Conservation (phyloP, 148 eudicot species). For the Euryodendron excelsum region DNA sequence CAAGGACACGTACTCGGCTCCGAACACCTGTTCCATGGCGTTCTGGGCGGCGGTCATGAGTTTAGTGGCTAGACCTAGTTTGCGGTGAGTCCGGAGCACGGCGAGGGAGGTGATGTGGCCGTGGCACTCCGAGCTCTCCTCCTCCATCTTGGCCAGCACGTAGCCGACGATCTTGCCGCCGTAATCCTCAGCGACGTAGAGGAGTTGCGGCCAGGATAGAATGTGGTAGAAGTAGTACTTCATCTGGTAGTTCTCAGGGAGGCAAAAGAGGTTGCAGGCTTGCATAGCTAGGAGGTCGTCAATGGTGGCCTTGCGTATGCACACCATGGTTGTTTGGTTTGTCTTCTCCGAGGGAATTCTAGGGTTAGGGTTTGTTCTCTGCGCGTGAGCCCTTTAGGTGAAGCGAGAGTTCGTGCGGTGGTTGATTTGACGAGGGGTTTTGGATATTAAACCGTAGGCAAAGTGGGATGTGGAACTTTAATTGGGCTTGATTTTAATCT, state of each 20-base stretch:
- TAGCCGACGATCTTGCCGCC: constrained; percentile 86
- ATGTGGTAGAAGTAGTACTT: constrained; percentile 93
- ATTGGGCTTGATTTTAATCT: too few relatives aligned
- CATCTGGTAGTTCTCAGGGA: constrained; percentile 95
- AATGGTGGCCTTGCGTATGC: constrained; percentile 84
- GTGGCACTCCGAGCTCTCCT: constrained; percentile 82
- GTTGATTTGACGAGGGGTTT: too few relatives aligned
- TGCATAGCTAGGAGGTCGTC: constrained; percentile 87
- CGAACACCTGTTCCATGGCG: constrained; percentile 79
- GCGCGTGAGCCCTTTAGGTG: too few relatives aligned
- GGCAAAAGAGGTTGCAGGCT: constrained; percentile 75
- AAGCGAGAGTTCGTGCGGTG: too few relatives aligned
- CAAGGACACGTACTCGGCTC: constrained; percentile 71
- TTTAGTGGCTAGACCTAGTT: constrained; percentile 82
- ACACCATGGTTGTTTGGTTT: constrained; percentile 65
- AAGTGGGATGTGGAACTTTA: too few relatives aligned
- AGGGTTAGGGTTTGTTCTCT: constrained; percentile 23
- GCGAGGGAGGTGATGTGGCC: constrained; percentile 94
- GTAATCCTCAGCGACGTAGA: constrained; percentile 91
- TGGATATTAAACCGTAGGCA: too few relatives aligned
- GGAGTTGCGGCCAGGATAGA: constrained; percentile 90
- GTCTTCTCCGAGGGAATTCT: not conserved
- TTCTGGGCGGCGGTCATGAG: constrained; percentile 92
- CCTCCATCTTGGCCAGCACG: constrained; percentile 91
- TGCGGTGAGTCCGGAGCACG: constrained; percentile 80